phyloP scores from a whole-genome alignment of 495 filamentous ascomycete species.

The Talaromyces proteolyticus region DNA sequence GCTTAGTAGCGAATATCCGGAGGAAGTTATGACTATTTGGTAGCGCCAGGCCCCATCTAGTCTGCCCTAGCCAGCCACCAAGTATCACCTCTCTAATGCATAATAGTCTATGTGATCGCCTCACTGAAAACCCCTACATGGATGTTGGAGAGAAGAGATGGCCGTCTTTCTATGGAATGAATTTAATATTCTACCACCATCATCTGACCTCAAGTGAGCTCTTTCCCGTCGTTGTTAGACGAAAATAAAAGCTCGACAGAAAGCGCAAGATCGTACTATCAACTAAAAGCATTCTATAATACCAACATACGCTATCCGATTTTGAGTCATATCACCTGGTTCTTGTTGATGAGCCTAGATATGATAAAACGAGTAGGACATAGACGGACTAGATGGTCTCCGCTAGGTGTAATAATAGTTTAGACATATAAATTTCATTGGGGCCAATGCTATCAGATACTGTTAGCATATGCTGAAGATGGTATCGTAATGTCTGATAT shows the following conservation, averaged over 20 bases:
- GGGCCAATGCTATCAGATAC: slow-evolving; percentile 22
- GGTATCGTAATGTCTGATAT: slow-evolving; percentile 18
- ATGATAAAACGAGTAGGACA: slow-evolving; percentile 16
- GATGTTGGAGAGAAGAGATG: slow-evolving; percentile 14
- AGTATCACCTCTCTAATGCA: not conserved
- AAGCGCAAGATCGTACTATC: not conserved
- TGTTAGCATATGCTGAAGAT: slow-evolving; percentile 24
- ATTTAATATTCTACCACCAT: slow-evolving; percentile 7
- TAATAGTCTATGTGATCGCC: slow-evolving; percentile 4
- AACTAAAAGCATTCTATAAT: slow-evolving; percentile 10
- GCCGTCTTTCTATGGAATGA: slow-evolving; percentile 10
- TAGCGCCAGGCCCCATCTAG: too few species aligned
- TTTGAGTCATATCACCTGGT: slow-evolving; percentile 18
- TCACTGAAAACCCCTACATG: slow-evolving; percentile 6
- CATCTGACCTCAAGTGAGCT: not conserved
- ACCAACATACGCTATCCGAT: slow-evolving; percentile 18
- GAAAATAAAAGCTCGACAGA: not conserved
- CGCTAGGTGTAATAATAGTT: slow-evolving; percentile 15
- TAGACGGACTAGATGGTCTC: slow-evolving; percentile 13
- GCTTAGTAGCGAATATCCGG: not conserved
- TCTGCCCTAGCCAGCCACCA: not conserved
- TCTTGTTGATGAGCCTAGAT: slow-evolving; percentile 21
- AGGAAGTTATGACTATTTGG: not conserved
- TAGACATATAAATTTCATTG: slow-evolving; percentile 18
- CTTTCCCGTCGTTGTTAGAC: not conserved